phyloP scores from a whole-genome alignment of 345 rosid genomes.

The Bruguiera parviflora region DNA sequence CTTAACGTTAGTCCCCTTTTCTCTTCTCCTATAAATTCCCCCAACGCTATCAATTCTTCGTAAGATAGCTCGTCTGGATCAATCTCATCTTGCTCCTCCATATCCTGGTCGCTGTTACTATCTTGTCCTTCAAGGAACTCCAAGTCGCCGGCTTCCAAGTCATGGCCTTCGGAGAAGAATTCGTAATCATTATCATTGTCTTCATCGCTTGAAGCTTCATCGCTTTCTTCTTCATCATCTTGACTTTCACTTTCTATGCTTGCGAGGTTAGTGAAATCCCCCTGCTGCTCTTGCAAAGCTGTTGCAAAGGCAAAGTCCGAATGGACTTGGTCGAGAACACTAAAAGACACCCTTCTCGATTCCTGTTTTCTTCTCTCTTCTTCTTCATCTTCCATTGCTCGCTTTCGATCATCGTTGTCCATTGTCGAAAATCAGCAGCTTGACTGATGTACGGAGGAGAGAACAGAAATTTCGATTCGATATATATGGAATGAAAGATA shows the following conservation, averaged over 20 bases:
- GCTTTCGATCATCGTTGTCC: conserved; percentile 16
- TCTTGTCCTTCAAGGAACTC: conserved; percentile 50
- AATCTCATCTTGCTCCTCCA: conserved; percentile 56
- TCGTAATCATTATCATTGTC: conserved; percentile 33
- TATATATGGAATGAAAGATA: conserved; percentile 14
- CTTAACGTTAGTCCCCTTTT: conserved; percentile 45
- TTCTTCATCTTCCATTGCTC: conserved; percentile 24
- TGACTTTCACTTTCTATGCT: conserved; percentile 41
- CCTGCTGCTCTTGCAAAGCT: conserved; percentile 37
- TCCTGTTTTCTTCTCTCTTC: conserved; percentile 20
- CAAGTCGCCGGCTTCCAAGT: conserved; percentile 26
- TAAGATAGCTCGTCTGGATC: conserved; percentile 67
- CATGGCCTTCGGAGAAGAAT: conserved; percentile 43
- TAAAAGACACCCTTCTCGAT: conserved; percentile 22
- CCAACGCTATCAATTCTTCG: conserved; percentile 66
- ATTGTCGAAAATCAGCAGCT: conserved; percentile 2
- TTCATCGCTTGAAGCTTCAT: conserved; percentile 13
- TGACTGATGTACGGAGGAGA: neutral
- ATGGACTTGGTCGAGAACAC: conserved; percentile 32
- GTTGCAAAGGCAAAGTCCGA: conserved; percentile 40
- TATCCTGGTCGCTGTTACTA: conserved; percentile 25
- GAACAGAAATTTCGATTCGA: neutral
- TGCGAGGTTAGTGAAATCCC: conserved; percentile 16
- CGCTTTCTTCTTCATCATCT: conserved; percentile 23
- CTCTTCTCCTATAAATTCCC: conserved; percentile 63